These are phyloP conservation scores for Primulina huaijiensis DNA, from an alignment of 257 asterid genomes.

Conservation along the genomic window DNA sequence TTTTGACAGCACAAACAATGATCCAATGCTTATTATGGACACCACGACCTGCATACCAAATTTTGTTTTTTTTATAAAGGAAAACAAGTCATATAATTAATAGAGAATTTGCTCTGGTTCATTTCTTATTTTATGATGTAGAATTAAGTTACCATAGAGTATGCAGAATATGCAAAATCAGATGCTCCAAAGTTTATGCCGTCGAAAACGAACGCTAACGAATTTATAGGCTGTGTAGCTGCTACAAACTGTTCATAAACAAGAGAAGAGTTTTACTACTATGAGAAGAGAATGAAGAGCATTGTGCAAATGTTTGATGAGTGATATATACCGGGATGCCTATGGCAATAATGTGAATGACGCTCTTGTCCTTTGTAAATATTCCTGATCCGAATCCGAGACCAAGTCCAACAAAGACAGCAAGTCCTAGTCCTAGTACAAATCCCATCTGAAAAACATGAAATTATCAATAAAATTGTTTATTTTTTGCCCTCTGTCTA, in stretches of 20 bases:
- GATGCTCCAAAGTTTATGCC: constrained; percentile 92
- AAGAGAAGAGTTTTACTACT: background rate
- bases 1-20: constrained; percentile 56
- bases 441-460: constrained; percentile 68
- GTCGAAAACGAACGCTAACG: constrained; percentile 83
- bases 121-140: background rate
- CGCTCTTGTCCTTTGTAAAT: constrained; percentile 67
- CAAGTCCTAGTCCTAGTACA: constrained; percentile 75
- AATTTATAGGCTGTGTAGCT: constrained; percentile 82
- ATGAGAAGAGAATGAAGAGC: background rate
- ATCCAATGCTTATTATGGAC: constrained; percentile 62
- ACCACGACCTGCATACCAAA: constrained; percentile 51
- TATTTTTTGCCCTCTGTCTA: background rate
- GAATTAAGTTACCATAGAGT: constrained; percentile 62
- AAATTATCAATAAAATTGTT: background rate
- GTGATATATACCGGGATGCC: constrained; percentile 67
- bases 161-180: constrained; percentile 85
- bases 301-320: background rate
- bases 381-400: constrained; percentile 77
- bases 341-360: constrained; percentile 52
- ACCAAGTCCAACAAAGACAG: constrained; percentile 67
- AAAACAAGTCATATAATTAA: background rate
- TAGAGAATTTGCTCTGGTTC: background rate
- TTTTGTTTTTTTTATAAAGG: no score
- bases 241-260: constrained; percentile 68